Base-by-base conservation (phyloP, 192 early-diverging fungal genomes). In the Coemansia sp. region DNA sequence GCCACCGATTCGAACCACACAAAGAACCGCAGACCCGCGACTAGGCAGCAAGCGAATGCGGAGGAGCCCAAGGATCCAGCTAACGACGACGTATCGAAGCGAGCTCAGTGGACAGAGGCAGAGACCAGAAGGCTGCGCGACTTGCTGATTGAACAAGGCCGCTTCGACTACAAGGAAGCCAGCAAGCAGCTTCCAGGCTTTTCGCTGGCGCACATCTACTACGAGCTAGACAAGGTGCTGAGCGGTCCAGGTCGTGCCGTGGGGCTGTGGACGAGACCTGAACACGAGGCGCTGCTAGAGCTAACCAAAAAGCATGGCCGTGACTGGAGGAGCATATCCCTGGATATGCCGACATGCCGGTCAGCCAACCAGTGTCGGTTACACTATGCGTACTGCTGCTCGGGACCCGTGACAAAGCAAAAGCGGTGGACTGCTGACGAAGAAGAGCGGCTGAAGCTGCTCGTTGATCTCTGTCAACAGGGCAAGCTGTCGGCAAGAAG, bases 381-480 rank as follows among this genome's bases (percentile, higher is more conserved):
- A 11, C 41, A 56, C 29, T 68, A 73, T 36, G 17, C 12, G 0
- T 4, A 10, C 7, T 25, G 22, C 29, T 19, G 46, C n/a, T 22
- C 45, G 8, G 58, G 40, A 4, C 32, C 40, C 1, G 45, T 31
- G 3, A 9, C 14, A 24, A 15, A 27, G n/a, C n/a, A n/a, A 14
- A 29, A 19, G 1, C 19, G n/a, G 27, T 79, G 77, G 77, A 59
- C 77, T 0, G 8, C 25, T 2, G 71, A 64, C 12, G 67, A 73
- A 25, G 17, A 15, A 0, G 19, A 39, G 24, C 62, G 62, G n/a
- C 71, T 79, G 5, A n/a, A 20, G 7, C 66, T 36, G 1, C 59
- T 78, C 22, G 76, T 78, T n/a, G 61, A 69, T 22, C 61, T 75
- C 40, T n/a, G 47, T 1, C 12, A n/a, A 29, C 39, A 53, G 14